Percentiles rank a stretch among this genome's conserved stretches.
phyloP scores from a whole-genome alignment of 129 eudicot genomes.

The Flaveria trinervia region DNA sequence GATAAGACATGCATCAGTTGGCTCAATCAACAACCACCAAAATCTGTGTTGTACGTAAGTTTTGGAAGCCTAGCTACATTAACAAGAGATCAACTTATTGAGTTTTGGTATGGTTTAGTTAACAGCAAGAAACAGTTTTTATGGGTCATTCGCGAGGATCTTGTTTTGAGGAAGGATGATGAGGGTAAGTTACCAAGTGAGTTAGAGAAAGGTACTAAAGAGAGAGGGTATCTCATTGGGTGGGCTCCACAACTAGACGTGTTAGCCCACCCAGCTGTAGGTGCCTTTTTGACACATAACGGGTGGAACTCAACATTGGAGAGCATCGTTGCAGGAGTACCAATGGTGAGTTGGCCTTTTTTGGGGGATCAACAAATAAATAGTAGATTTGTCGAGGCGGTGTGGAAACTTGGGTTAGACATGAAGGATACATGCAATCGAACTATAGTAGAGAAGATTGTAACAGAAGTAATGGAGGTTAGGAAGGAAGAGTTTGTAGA shows the following conservation, averaged over 20 bases:
- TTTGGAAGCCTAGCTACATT: constrained; percentile 43
- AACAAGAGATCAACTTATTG: constrained; percentile 46
- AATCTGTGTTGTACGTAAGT: constrained; percentile 54
- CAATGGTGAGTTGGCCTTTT: constrained; percentile 42
- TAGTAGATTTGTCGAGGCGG: constrained; percentile 35
- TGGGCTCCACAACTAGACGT: constrained; percentile 54
- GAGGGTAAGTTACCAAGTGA: constrained; percentile 18
- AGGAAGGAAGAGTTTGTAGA: constrained; percentile 35
- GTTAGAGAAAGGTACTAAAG: constrained; percentile 22
- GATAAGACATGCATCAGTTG: constrained; percentile 54
- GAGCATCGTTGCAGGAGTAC: constrained; percentile 38
- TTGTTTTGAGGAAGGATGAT: constrained; percentile 9
- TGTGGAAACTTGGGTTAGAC: constrained; percentile 57
- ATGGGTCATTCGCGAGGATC: constrained; percentile 53
- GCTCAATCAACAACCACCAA: constrained; percentile 49
- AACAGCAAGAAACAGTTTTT: constrained; percentile 43
- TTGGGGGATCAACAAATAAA: constrained; percentile 34
- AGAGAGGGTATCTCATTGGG: constrained; percentile 39
- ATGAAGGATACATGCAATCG: constrained; percentile 61
- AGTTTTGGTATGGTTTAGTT: constrained; percentile 63
- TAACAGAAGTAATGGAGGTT: constrained; percentile 46
- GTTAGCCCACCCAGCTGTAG: constrained; percentile 42
- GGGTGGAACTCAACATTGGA: constrained; percentile 55
- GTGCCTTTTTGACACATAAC: constrained; percentile 53
- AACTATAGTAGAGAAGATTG: constrained; percentile 32